Evolutionary conservation across 129 eudicot genomes (phyloP).

Genomic region (Saposhnikovia divaricata): DNA sequence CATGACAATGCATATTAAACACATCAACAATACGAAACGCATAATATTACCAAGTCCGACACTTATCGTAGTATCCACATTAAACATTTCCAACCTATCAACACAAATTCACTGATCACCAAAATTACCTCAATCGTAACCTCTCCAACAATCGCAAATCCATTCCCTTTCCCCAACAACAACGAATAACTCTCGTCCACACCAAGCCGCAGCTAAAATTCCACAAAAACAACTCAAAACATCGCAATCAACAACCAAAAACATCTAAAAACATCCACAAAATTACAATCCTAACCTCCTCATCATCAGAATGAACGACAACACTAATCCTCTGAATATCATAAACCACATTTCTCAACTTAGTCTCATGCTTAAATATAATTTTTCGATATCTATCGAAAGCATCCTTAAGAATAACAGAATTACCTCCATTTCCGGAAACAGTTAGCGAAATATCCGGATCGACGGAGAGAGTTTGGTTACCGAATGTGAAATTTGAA

Average conservation of each 20-base stretch:
- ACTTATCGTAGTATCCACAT: background rate
- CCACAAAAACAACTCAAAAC: conserved; percentile 4
- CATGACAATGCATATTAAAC: too few species aligned
- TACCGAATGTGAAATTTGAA: conserved; percentile 54
- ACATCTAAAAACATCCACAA: background rate
- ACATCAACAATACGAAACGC: too few species aligned
- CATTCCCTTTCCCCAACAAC: conserved; percentile 45
- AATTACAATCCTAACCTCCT: conserved; percentile 38
- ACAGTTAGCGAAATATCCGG: conserved; percentile 57
- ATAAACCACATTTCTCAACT: conserved; percentile 15
- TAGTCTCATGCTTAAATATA: conserved; percentile 43
- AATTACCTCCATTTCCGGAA: conserved; percentile 33
- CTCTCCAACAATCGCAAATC: conserved; percentile 45
- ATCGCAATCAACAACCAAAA: background rate
- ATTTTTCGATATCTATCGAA: conserved; percentile 54
- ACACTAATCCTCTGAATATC: conserved; percentile 45
- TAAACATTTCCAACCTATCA: background rate
- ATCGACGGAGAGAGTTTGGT: conserved; percentile 51
- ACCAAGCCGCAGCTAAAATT: conserved; percentile 69
- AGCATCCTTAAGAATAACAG: conserved; percentile 45
- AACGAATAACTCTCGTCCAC: conserved; percentile 85
- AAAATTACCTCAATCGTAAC: conserved; percentile 60
- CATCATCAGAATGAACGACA: conserved; percentile 39
- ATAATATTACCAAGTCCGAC: background rate
- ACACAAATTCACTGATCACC: background rate